Conservation (phyloP, 1,139 yeast species). For the Wickerhamomyces sp. region DNA sequence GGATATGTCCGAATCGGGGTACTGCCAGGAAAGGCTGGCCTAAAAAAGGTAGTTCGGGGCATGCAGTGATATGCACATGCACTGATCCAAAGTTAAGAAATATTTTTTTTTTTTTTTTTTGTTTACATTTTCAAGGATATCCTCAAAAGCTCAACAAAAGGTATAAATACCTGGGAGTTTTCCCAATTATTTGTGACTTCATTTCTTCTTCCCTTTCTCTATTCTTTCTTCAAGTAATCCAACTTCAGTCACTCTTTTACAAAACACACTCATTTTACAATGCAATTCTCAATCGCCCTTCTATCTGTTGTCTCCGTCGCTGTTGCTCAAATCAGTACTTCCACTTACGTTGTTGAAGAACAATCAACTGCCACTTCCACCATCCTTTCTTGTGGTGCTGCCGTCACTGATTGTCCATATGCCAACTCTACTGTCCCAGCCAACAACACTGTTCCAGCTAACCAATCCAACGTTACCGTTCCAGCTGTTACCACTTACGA, state of each 20-base stretch:
- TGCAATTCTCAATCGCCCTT: slow-evolving; percentile 33
- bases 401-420: slow-evolving; percentile 31
- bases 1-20: too few relatives aligned
- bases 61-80: too few relatives aligned
- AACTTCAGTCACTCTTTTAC: slow-evolving; percentile 21
- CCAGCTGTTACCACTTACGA: slow-evolving; percentile 28
- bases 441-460: slow-evolving; percentile 21
- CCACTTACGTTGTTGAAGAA: slow-evolving; percentile 13
- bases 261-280: slow-evolving; percentile 14
- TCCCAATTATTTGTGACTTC: background rate
- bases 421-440: slow-evolving; percentile 15
- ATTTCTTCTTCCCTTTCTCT: background rate
- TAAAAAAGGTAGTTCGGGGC: too few relatives aligned
- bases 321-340: slow-evolving; percentile 24
- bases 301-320: slow-evolving; percentile 27
- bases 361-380: slow-evolving; percentile 27
- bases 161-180: background rate
- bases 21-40: too few relatives aligned
- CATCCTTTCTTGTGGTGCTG: slow-evolving; percentile 26
- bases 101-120: too few relatives aligned
- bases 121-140: background rate
- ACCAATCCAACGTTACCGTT: slow-evolving; percentile 20
- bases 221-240: slow-evolving; percentile 5
- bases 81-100: too few relatives aligned
- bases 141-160: background rate